Conservation (phyloP, 148 eudicot species). For the Simmondsia chinensis region DNA sequence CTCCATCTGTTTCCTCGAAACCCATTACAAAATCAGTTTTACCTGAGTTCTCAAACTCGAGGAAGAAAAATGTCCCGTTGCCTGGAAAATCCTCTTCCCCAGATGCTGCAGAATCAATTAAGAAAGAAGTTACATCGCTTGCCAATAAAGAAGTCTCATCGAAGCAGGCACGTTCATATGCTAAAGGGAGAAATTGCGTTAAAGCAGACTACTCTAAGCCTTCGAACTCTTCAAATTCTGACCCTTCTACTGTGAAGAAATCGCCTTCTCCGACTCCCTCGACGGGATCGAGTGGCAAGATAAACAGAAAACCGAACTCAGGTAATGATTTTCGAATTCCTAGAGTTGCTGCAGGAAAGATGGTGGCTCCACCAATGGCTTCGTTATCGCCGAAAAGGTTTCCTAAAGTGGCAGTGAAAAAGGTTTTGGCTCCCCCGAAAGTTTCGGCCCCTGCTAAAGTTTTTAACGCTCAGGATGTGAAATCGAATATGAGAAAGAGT, state of each 20-base stretch:
- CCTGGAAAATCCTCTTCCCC: conserved; percentile 7
- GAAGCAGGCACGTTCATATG: conserved; percentile 13
- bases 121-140: conserved; percentile 21
- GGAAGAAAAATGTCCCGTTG: conserved; percentile 10
- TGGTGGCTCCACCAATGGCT: conserved; percentile 11
- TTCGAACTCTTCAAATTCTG: conserved; percentile 12
- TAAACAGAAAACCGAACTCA: conserved; percentile 10
- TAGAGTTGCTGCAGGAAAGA: conserved; percentile 20
- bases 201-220: conserved; percentile 11
- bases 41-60: conserved; percentile 5
- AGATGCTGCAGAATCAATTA: conserved; percentile 21
- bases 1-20: conserved; percentile 9
- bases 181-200: conserved; percentile 11
- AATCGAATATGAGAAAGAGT: conserved; percentile 16
- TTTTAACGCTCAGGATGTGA: conserved; percentile 9
- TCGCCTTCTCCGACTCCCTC: conserved; percentile 17
- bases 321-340: conserved; percentile 17
- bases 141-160: conserved; percentile 16
- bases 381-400: conserved; percentile 16
- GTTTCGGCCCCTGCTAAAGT: conserved; percentile 9
- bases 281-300: conserved; percentile 13
- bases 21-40: conserved; percentile 8
- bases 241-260: conserved; percentile 10
- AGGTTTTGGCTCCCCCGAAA: conserved; percentile 15
- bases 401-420: conserved; percentile 24